Base-by-base conservation (phyloP, 2,329 filamentous ascomycete species). In the Alternaria sp. region DNA sequence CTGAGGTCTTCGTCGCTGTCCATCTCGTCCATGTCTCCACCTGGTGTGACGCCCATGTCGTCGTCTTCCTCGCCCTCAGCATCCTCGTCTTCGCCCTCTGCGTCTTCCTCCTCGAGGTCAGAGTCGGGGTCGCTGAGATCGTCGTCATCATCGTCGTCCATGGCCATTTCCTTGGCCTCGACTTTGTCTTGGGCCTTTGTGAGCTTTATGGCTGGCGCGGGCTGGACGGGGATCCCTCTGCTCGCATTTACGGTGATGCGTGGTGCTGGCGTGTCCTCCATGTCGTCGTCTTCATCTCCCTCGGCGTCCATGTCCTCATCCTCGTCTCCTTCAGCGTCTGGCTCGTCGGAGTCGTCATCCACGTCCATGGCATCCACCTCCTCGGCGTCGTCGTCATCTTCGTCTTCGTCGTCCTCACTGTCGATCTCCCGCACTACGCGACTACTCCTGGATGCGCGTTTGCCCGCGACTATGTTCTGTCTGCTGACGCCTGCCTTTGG, bases 1-100 rank as follows among this genome's bases (percentile, higher is more conserved):
- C 86, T 88, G 51, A 84, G 82, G 56, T 87, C 86, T 11, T 86
- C 85, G 37, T 85, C 84, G 51, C 86, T 85, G 47, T 86, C 85
- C 65, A 78, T 75, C 8, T 81, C 76, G 18, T 80, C 78, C 41
- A 72, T 70, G 1, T 80, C 81, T 20, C 78, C 81, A 25, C 75
- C 73, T 61, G 81, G 70, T 25, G 62, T 63, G 12, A 51, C 81
- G 4, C 71, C 78, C 33, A 72, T 68, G 3, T 74, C 62, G 51
- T 81, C 82, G 63, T 83, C 81, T 2, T 80, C 79, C n/a, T 80
- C 79, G 12, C 74, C 79, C 60, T 80, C 79, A 4, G 73, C 80
- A 57, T 81, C 79, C 9, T 79, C 78, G 18, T 80, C 81, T 77
- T 58, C 84, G 79, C 82, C 83, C 41, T 86, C 84, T 4, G 80